These are phyloP conservation scores for Chaetomium olivaceum DNA, from an alignment of 2,329 filamentous ascomycete species.

Conservation along the genomic window DNA sequence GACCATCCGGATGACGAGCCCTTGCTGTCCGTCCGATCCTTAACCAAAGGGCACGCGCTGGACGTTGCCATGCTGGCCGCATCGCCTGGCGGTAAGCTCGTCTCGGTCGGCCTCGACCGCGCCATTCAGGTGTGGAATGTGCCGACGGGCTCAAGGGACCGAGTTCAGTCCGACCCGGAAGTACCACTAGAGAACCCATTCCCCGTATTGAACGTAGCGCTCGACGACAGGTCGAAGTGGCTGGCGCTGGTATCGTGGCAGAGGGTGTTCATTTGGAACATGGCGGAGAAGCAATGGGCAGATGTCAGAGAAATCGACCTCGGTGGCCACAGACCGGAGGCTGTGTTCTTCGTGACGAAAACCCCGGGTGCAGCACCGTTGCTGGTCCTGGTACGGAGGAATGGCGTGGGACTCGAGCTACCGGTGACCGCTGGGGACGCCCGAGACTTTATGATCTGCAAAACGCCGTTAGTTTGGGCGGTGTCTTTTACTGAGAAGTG, in stretches of 20 bases:
- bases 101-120: constrained; percentile 71
- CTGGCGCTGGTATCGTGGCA: constrained; percentile 64
- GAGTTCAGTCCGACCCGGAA: constrained; percentile 45
- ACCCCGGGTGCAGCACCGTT: constrained; percentile 43
- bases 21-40: constrained; percentile 59
- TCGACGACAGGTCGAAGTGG: constrained; percentile 65
- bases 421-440: constrained; percentile 47
- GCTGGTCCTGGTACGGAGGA: constrained; percentile 63
- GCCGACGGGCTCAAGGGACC: constrained; percentile 46
- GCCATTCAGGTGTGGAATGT: constrained; percentile 67
- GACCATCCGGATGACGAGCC: constrained; percentile 50
- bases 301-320: constrained; percentile 56
- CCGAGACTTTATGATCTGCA: constrained; percentile 52
- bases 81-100: constrained; percentile 63
- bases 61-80: constrained; percentile 67
- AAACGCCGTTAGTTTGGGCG: constrained; percentile 54
- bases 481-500: constrained; percentile 49
- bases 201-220: constrained; percentile 62
- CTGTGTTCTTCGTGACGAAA: constrained; percentile 62
- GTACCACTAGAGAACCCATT: constrained; percentile 48
- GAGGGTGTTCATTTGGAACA: constrained; percentile 63
- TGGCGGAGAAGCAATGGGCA: constrained; percentile 58
- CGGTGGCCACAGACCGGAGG: constrained; percentile 58
- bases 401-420: constrained; percentile 64
- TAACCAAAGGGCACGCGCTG: constrained; percentile 64